Evolutionary conservation across 495 filamentous ascomycete genomes (phyloP).

Genomic region (Lentithecium fluviatile): DNA sequence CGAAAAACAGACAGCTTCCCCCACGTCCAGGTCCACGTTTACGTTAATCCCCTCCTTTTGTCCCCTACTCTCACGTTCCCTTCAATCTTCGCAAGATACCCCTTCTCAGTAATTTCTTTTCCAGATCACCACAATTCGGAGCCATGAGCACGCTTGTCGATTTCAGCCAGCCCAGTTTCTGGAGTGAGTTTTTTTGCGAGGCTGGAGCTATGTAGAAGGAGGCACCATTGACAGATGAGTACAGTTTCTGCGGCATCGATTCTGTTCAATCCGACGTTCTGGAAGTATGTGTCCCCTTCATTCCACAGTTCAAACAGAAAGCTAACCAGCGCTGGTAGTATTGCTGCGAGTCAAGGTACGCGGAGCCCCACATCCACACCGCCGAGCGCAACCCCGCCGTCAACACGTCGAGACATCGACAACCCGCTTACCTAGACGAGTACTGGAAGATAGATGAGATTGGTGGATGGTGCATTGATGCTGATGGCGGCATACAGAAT

Average conservation of each 20-base stretch:
- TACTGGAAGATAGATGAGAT: too few species aligned
- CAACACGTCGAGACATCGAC: too few species aligned
- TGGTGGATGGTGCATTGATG: too few species aligned
- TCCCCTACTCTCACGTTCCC: background rate
- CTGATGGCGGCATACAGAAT: conserved; percentile 59
- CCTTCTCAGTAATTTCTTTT: background rate
- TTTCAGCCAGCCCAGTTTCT: conserved; percentile 62
- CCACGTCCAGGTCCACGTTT: background rate
- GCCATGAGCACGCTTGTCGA: conserved; percentile 49
- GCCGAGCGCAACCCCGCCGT: too few species aligned
- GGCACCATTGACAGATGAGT: background rate
- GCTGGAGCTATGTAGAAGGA: background rate
- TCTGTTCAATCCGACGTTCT: conserved; percentile 75
- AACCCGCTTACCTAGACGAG: too few species aligned
- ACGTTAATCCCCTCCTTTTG: background rate
- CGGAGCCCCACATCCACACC: background rate
- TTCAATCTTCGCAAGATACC: background rate
- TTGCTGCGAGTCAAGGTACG: conserved; percentile 66
- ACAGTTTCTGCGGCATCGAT: conserved; percentile 66
- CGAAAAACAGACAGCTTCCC: conserved; percentile 2
- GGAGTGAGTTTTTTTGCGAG: conserved; percentile 48
- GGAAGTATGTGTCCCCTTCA: conserved; percentile 60
- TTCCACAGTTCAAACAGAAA: too few species aligned
- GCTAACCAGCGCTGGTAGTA: conserved; percentile 47
- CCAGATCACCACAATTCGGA: background rate